Conservation (phyloP, 2,329 filamentous ascomycete species). For the Aspergillus ruber region DNA sequence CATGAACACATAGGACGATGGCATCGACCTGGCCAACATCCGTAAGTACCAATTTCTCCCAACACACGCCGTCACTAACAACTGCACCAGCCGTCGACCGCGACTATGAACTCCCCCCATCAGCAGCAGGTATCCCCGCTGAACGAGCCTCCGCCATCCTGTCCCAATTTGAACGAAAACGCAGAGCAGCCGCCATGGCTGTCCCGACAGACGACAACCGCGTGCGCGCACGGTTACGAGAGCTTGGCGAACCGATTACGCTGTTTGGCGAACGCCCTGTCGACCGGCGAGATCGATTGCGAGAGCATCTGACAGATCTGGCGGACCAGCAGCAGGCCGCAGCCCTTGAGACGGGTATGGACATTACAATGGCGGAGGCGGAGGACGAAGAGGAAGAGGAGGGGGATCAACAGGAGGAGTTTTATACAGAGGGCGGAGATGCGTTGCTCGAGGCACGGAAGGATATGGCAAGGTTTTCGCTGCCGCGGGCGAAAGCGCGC, state of each 20-base stretch:
- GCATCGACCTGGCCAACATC: slow-evolving; percentile 57
- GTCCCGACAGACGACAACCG: slow-evolving; percentile 91
- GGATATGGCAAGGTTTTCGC: slow-evolving; percentile 73
- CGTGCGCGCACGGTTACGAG: slow-evolving; percentile 72
- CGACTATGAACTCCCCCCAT: slow-evolving; percentile 72
- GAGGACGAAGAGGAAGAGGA: slow-evolving; percentile 55
- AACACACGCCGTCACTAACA: neutral
- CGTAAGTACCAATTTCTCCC: slow-evolving; percentile 43
- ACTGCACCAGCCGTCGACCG: slow-evolving; percentile 57
- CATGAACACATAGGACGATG: slow-evolving; percentile 42
- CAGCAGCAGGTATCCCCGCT: slow-evolving; percentile 59
- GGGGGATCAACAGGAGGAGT: slow-evolving; percentile 80
- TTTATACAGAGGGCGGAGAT: slow-evolving; percentile 77
- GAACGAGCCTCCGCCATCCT: slow-evolving; percentile 81
- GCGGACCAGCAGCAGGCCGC: slow-evolving; percentile 53
- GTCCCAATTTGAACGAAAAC: slow-evolving; percentile 84
- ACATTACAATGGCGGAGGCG: slow-evolving; percentile 41
- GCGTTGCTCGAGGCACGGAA: slow-evolving; percentile 69
- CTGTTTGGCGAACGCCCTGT: slow-evolving; percentile 85
- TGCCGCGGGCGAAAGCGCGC: slow-evolving; percentile 73
- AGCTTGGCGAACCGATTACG: slow-evolving; percentile 88
- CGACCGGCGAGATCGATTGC: slow-evolving; percentile 78
- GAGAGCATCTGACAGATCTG: slow-evolving; percentile 70
- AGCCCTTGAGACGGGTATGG: slow-evolving; percentile 46
- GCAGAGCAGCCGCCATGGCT: slow-evolving; percentile 77